phyloP scores from a whole-genome alignment of 1,284 basidiomycete species.

The Peniophora sp. region DNA sequence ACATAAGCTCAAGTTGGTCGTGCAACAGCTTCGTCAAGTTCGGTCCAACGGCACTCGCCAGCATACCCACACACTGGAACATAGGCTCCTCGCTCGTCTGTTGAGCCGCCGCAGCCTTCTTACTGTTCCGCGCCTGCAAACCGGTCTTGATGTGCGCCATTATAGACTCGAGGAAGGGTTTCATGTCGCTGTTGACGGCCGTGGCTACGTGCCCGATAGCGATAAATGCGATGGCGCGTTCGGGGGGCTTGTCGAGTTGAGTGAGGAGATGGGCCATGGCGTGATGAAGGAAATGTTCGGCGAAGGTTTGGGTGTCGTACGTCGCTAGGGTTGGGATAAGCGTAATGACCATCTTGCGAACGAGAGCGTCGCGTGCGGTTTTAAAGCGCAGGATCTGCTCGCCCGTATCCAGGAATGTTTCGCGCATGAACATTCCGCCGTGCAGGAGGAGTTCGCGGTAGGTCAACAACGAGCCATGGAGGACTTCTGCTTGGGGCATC shows the following conservation, averaged over 20 bases:
- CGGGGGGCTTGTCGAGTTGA: constrained; percentile 84
- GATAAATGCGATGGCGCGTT: constrained; percentile 90
- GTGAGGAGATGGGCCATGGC: constrained; percentile 87
- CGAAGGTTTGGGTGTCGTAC: constrained; percentile 89
- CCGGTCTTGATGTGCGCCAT: constrained; percentile 89
- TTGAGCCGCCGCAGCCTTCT: constrained; percentile 53
- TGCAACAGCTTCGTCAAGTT: constrained; percentile 94
- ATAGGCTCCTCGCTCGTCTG: constrained; percentile 86
- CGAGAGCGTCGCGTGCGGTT: constrained; percentile 79
- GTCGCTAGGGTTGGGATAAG: constrained; percentile 91
- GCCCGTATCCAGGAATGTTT: constrained; percentile 83
- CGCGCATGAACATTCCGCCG: constrained; percentile 94
- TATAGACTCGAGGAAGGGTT: constrained; percentile 90
- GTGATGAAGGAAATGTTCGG: constrained; percentile 82
- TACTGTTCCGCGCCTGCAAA: constrained; percentile 70
- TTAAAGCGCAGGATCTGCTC: constrained; percentile 89
- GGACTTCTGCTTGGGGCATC: constrained; percentile 74
- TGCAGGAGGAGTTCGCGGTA: constrained; percentile 90
- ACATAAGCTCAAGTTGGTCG: constrained; percentile 96
- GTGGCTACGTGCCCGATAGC: constrained; percentile 95
- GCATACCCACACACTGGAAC: constrained; percentile 96
- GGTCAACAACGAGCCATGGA: constrained; percentile 90
- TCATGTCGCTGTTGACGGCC: constrained; percentile 92
- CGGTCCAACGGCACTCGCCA: constrained; percentile 92
- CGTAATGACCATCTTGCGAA: constrained; percentile 90